Evolutionary conservation across 345 rosid genomes (phyloP).

Genomic region (Rhodamnia rubescens): DNA sequence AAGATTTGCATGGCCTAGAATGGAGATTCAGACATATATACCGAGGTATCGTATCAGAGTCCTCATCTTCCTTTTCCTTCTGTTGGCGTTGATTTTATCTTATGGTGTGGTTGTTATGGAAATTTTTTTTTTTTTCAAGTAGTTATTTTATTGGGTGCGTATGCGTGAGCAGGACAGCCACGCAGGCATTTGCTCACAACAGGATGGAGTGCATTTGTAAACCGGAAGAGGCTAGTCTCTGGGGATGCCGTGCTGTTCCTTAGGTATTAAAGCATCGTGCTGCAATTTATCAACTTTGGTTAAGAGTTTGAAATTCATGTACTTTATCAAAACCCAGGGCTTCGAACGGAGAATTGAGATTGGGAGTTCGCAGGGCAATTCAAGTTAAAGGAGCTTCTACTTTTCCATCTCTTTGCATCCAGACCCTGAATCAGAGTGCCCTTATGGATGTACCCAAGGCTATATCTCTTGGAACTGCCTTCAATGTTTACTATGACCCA

Average conservation of each 20-base stretch:
- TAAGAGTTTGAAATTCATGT: not conserved
- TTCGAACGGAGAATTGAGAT: conserved; percentile 80
- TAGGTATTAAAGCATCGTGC: conserved; percentile 26
- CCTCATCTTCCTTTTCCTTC: not conserved
- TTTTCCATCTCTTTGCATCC: conserved; percentile 34
- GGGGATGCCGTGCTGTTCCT: conserved; percentile 99
- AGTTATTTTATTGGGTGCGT: not conserved
- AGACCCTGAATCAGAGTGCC: conserved; percentile 44
- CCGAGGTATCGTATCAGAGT: conserved; percentile 39
- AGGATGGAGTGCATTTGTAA: conserved; percentile 98
- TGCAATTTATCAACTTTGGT: not conserved
- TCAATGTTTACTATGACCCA: conserved; percentile 86
- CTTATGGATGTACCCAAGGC: conserved; percentile 62
- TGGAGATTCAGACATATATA: conserved; percentile 98
- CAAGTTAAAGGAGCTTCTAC: conserved; percentile 48
- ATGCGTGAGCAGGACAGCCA: conserved; percentile 61
- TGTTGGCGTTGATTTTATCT: not conserved
- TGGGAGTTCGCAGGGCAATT: conserved; percentile 89
- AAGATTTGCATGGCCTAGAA: conserved; percentile 91
- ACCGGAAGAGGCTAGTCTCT: conserved; percentile 94
- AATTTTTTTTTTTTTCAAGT: not conserved
- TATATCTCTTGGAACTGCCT: conserved; percentile 40
- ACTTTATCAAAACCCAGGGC: conserved; percentile 38
- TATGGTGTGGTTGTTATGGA: not conserved
- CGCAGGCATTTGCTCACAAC: conserved; percentile 98